A percentile compares a stretch with the other conserved stretches of the same genome.
Conservation (phyloP, 345 rosid genomes). For the Arabidopsis suecica region DNA sequence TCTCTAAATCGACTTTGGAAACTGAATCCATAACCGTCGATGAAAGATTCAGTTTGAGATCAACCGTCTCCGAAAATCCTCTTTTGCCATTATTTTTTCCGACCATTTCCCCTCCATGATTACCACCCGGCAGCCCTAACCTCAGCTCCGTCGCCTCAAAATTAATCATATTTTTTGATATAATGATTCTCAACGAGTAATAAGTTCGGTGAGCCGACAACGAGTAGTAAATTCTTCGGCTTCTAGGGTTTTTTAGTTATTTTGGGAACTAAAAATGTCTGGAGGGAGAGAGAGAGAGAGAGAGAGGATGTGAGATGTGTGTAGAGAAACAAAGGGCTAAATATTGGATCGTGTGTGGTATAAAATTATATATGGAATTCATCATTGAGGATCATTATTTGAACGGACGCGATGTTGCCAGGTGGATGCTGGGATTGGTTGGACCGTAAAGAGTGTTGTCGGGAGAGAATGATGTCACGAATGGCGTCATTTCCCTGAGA, state of each 20-base stretch:
- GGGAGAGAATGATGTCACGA: conserved; percentile 62
- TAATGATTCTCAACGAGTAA: not conserved
- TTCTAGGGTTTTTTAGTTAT: not conserved
- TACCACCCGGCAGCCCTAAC: conserved; percentile 69
- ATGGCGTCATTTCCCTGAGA: conserved; percentile 49
- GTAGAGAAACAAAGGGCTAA: conserved; percentile 35
- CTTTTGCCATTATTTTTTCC: conserved; percentile 58
- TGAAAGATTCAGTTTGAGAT: conserved; percentile 75
- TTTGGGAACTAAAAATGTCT: not conserved
- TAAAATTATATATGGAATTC: conserved; percentile 42
- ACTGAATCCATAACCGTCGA: conserved; percentile 50
- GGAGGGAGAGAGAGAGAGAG: conserved; percentile 12
- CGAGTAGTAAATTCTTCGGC: conserved; percentile 20
- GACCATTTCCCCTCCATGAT: conserved; percentile 34
- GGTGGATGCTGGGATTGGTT: conserved; percentile 50
- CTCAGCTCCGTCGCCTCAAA: conserved; percentile 92
- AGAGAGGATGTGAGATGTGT: conserved; percentile 31
- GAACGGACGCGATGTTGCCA: conserved; percentile 57
- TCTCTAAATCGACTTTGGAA: conserved; percentile 27
- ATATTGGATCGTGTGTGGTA: conserved; percentile 42
- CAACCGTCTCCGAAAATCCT: conserved; percentile 70
- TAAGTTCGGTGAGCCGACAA: not conserved
- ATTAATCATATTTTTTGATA: conserved; percentile 53
- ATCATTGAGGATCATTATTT: conserved; percentile 7
- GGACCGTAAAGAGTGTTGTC: conserved; percentile 54